A percentile compares a stretch with the other conserved stretches of the same genome.
These are phyloP conservation scores for Inga leiocalycina DNA, from an alignment of 306 rosid genomes.

Conservation along the genomic window DNA sequence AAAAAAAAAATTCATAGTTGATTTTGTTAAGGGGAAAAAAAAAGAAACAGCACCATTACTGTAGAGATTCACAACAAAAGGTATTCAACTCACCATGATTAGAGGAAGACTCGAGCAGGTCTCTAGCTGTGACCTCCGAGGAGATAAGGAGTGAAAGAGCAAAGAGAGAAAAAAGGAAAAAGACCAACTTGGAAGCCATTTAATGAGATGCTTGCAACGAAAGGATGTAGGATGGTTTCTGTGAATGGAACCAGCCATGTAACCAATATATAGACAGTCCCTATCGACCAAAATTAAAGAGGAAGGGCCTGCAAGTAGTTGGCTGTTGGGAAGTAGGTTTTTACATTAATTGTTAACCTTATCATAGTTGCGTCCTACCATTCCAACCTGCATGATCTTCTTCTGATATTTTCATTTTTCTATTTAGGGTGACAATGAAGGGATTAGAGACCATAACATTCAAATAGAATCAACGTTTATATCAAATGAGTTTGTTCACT, in stretches of 20 bases:
- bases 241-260: not conserved
- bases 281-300: not conserved
- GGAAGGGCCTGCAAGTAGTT: not conserved
- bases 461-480: not conserved
- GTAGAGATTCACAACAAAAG: not conserved
- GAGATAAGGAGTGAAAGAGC: constrained; percentile 40
- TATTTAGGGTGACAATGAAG: not conserved
- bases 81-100: constrained; percentile 25
- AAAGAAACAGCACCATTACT: not conserved
- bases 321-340: not conserved
- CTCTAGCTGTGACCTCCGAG: constrained; percentile 38
- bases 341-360: not conserved
- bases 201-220: not conserved
- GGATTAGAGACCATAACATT: not conserved
- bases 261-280: not conserved
- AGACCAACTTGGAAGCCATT: constrained; percentile 47
- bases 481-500: not conserved
- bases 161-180: constrained; percentile 39
- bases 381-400: not conserved
- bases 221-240: not conserved
- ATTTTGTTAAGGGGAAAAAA: too few relatives aligned
- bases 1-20: too few relatives aligned
- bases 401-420: not conserved
- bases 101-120: constrained; percentile 30
- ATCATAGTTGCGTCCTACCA: not conserved